Conservation (phyloP, 805 yeast species). For the Jamesozyma piceae region DNA sequence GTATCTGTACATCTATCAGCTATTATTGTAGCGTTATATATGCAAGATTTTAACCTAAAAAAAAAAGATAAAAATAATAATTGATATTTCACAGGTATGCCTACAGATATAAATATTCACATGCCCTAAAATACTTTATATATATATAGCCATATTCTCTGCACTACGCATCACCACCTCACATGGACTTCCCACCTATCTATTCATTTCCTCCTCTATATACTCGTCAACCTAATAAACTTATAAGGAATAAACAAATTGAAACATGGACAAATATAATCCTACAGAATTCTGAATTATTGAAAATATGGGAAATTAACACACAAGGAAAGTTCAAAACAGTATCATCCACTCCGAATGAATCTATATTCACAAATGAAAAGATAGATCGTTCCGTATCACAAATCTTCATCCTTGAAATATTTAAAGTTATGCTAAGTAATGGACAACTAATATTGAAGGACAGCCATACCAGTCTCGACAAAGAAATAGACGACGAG, state of each 20-base stretch:
- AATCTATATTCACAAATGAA: slow-evolving; percentile 41
- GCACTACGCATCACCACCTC: too few species aligned
- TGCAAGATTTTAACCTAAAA: neutral
- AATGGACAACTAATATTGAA: slow-evolving; percentile 49
- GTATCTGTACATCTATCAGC: too few species aligned
- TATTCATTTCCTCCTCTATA: slow-evolving; percentile 83
- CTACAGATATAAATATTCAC: too few species aligned
- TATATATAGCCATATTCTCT: too few species aligned
- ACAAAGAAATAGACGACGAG: neutral
- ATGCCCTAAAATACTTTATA: too few species aligned
- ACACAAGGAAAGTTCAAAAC: slow-evolving; percentile 19
- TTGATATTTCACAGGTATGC: too few species aligned
- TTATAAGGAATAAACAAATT: slow-evolving; percentile 68
- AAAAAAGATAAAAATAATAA: too few species aligned
- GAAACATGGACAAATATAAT: slow-evolving; percentile 69
- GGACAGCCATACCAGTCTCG: neutral
- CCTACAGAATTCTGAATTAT: slow-evolving; percentile 47
- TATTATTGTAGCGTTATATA: too few species aligned
- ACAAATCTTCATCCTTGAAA: slow-evolving; percentile 44
- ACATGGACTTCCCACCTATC: slow-evolving; percentile 37
- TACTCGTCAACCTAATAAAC: slow-evolving; percentile 78
- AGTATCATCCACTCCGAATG: neutral
- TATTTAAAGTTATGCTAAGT: slow-evolving; percentile 48
- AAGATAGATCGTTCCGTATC: slow-evolving; percentile 45
- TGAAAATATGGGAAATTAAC: slow-evolving; percentile 46